These are phyloP conservation scores for Verruconis gallopava DNA, from an alignment of 2,329 filamentous ascomycete genomes.

Conservation along the genomic window DNA sequence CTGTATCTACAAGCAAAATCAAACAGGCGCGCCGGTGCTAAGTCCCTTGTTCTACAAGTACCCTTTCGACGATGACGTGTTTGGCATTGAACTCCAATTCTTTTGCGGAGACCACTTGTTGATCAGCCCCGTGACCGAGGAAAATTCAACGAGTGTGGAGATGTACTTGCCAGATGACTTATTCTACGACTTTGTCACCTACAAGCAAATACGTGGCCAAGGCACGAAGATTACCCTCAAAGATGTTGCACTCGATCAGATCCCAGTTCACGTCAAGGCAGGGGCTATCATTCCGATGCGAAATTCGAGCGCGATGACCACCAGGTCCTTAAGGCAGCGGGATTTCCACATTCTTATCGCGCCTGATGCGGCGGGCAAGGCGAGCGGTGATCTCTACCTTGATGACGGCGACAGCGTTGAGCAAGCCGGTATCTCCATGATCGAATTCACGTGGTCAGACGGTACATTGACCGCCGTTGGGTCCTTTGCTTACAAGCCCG, in stretches of 20 bases:
- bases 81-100: constrained; percentile 41
- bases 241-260: constrained; percentile 37
- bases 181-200: constrained; percentile 50
- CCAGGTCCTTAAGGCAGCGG: constrained; percentile 47
- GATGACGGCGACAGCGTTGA: constrained; percentile 62
- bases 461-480: constrained; percentile 41
- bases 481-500: constrained; percentile 36
- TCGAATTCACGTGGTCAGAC: constrained; percentile 46
- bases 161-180: constrained; percentile 45
- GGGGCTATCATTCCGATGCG: constrained; percentile 53
- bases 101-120: constrained; percentile 46
- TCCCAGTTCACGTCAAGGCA: constrained; percentile 56
- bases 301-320: constrained; percentile 44
- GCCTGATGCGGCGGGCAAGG: constrained; percentile 47
- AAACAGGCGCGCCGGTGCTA: constrained; percentile 51
- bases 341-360: constrained; percentile 62
- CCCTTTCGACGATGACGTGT: constrained; percentile 41
- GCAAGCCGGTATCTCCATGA: constrained; percentile 42
- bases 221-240: constrained; percentile 32
- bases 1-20: constrained; percentile 46
- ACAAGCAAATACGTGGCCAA: constrained; percentile 31
- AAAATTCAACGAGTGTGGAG: constrained; percentile 38
- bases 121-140: constrained; percentile 41
- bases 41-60: constrained; percentile 64
- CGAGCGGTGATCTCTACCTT: constrained; percentile 56